phyloP scores from a whole-genome alignment of 2,329 filamentous ascomycete genomes.

The Hypoxylon rubiginosum region DNA sequence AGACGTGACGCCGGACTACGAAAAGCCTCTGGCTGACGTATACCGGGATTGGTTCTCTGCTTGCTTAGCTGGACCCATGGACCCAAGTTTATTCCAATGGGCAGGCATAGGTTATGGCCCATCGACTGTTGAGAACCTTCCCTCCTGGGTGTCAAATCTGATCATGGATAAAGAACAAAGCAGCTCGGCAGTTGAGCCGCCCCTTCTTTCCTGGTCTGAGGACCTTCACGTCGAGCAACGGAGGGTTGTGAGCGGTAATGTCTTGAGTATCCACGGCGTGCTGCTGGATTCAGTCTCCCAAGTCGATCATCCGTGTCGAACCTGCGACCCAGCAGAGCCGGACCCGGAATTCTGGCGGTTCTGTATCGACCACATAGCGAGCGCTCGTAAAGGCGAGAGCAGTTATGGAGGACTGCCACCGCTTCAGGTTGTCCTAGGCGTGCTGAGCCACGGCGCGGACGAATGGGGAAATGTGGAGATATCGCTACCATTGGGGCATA shows the following conservation, averaged over 20 bases:
- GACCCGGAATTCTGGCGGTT: no score
- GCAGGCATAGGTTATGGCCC: conserved; percentile 5
- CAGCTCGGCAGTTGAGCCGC: no score
- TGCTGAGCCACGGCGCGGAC: background rate
- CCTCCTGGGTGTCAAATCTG: conserved; percentile 9
- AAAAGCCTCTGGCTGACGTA: conserved; percentile 1
- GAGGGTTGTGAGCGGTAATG: background rate
- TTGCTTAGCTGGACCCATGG: background rate
- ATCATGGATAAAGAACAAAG: background rate
- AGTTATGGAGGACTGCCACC: background rate
- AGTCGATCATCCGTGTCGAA: background rate
- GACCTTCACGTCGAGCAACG: background rate
- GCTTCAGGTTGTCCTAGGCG: background rate
- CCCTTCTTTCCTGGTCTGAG: no score
- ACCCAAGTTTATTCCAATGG: background rate
- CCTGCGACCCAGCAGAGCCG: no score
- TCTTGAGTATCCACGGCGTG: background rate
- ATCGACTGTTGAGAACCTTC: background rate
- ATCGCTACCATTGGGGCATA: background rate
- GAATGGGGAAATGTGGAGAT: no score
- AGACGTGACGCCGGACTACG: conserved; percentile 1
- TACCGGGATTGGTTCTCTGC: conserved; percentile 2
- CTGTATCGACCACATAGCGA: background rate
- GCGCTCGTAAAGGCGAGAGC: background rate
- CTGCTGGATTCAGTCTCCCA: background rate